Evolutionary conservation across 2,329 filamentous ascomycete species (phyloP).

Genomic region (Cladophialophora immunda): DNA sequence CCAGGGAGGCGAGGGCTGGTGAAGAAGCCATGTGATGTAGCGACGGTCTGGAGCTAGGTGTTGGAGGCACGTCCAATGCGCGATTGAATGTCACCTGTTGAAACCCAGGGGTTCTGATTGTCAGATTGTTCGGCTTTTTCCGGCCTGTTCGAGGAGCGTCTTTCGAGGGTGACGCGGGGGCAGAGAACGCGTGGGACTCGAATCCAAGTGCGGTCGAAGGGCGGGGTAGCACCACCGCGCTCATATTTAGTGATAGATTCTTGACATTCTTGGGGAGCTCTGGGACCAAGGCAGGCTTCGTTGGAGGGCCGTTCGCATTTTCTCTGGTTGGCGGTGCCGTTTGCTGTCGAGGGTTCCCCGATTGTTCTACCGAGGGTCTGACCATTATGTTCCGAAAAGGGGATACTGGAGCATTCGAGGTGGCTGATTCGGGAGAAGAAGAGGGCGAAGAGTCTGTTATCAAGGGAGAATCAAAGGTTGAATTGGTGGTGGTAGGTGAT

Average conservation of each 20-base stretch:
- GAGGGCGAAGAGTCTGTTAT: constrained; percentile 90
- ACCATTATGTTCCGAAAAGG: constrained; percentile 51
- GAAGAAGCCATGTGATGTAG: constrained; percentile 70
- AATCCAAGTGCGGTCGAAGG: constrained; percentile 60
- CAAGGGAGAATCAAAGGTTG: constrained; percentile 89
- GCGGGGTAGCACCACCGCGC: constrained; percentile 53
- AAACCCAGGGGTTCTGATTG: constrained; percentile 64
- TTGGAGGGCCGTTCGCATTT: constrained; percentile 44
- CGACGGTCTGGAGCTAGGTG: constrained; percentile 62
- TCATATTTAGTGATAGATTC: constrained; percentile 69
- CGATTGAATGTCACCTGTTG: constrained; percentile 58
- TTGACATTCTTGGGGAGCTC: constrained; percentile 63
- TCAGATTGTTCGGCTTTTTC: constrained; percentile 67
- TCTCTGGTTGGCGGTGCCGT: constrained; percentile 43
- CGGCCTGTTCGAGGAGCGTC: constrained; percentile 62
- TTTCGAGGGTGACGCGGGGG: constrained; percentile 66
- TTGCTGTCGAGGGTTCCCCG: constrained; percentile 5
- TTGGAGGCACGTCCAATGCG: constrained; percentile 65
- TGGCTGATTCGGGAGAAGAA: constrained; percentile 90
- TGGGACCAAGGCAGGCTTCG: constrained; percentile 50
- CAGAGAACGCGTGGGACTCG: constrained; percentile 56
- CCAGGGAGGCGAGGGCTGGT: constrained; percentile 63
- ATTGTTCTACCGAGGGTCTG: constrained; percentile 21
- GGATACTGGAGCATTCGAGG: constrained; percentile 67
- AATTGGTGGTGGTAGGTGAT: constrained; percentile 92